Evolutionary conservation across 2,329 filamentous ascomycete species (phyloP), one percentile per base, ranked within the genome.

Genomic region (Metarhizium brunneum): DNA sequence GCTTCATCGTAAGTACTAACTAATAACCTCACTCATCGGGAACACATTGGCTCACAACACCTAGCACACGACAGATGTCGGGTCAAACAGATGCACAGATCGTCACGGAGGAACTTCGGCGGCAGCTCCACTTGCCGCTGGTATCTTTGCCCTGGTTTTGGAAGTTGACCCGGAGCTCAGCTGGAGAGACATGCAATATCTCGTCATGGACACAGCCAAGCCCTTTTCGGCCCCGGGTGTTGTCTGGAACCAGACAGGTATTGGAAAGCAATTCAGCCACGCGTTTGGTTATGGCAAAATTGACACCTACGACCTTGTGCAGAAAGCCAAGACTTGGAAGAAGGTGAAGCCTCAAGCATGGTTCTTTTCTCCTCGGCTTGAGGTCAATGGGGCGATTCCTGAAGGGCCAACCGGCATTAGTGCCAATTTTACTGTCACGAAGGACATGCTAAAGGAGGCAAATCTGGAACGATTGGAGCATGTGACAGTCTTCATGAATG

Each of bases 401-500:
- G 86, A 99, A 71, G 94, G 92, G 52, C 77, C 88, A 29, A 72
- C 88, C 55, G 94, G 94, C 0, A 73, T 99, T 43, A 81, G 86
- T 2, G 90, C 88, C 53, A 80, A 76, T n/a, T 92, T 95, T 62
- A 84, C 91, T 51, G 84, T 99, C 43, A 96, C 90, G 0, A 71
- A 83, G 54, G 84, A 91, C 20, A 90, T 92, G 83, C 75, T 97
- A 56, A 83, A 86, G 65, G 72, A 84, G 25, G 90, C 90, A 62
- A 99, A 99, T 67, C 69, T 99, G 14, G 90, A 85, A 64, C 84
- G 88, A 16, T 67, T 99, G 30, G 94, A 99, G 74, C 94, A 99
- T 72, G 89, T 99, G 40, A 97, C 92, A 0, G 83, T 99, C 40
- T 97, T 92, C 2, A 99, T 99, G 92, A 99, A 99, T 65, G 81